A percentile compares a stretch with the other conserved stretches of the same genome.
Evolutionary conservation across 768 basidiomycete genomes (phyloP).

Genomic region (Leccinum arenicola): DNA sequence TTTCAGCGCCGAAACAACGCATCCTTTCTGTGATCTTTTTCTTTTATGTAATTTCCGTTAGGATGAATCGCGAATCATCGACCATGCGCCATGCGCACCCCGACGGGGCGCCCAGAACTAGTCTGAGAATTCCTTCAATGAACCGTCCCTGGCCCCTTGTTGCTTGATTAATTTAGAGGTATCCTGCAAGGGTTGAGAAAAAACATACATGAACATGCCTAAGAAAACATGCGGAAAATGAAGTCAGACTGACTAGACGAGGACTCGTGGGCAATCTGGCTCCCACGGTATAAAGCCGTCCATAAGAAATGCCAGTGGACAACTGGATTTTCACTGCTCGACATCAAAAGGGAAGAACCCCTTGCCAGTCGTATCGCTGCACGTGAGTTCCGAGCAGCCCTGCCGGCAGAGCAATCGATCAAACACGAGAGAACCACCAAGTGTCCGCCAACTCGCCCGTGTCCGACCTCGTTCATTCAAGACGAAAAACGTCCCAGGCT

Average conservation of each 20-base stretch:
- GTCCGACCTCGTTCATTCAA: conserved; percentile 3
- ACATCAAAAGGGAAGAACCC: neutral
- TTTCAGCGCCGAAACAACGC: conserved; percentile 7
- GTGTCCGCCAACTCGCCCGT: neutral
- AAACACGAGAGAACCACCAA: neutral
- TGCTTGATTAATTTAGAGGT: neutral
- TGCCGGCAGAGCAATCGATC: conserved; percentile 1
- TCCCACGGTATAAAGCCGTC: neutral
- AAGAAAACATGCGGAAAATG: neutral
- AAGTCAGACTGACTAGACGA: neutral
- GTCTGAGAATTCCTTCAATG: neutral
- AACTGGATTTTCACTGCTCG: neutral
- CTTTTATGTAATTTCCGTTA: neutral
- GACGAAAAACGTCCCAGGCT: conserved; percentile 2
- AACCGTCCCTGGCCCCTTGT: neutral
- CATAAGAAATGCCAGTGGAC: neutral
- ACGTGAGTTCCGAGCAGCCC: neutral
- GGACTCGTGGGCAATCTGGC: neutral
- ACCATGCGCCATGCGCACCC: conserved; percentile 6
- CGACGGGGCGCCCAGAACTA: conserved; percentile 1
- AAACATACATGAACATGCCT: neutral
- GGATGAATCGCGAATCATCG: conserved; percentile 3
- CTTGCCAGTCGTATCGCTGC: neutral
- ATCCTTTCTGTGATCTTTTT: neutral
- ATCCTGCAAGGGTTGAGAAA: neutral